Conservation (phyloP, 306 rosid genomes). For the Albizia julibrissin region DNA sequence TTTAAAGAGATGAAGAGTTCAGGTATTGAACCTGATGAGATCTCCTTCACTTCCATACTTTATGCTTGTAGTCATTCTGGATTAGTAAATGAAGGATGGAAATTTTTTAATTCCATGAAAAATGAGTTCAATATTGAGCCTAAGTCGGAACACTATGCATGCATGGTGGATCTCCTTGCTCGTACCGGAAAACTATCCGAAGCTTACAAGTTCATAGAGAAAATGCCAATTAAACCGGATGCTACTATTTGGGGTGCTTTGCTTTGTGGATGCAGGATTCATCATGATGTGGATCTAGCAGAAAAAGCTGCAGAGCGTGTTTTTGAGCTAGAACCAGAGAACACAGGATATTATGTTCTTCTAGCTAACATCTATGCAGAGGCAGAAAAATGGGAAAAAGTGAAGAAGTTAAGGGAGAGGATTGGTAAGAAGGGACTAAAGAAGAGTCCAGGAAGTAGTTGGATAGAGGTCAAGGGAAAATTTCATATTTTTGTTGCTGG, state of each 20-base stretch:
- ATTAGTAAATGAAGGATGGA: constrained; percentile 66
- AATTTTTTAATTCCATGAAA: constrained; percentile 52
- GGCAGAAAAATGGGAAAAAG: constrained; percentile 79
- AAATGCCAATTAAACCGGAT: constrained; percentile 65
- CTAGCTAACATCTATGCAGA: constrained; percentile 71
- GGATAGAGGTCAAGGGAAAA: constrained; percentile 64
- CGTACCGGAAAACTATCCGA: constrained; percentile 61
- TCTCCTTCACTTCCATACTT: constrained; percentile 65
- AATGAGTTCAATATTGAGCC: constrained; percentile 52
- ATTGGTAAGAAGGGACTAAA: constrained; percentile 55
- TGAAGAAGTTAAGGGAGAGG: constrained; percentile 47
- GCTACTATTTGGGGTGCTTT: constrained; percentile 76
- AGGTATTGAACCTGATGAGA: constrained; percentile 59
- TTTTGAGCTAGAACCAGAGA: constrained; percentile 72
- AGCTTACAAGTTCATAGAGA: constrained; percentile 59
- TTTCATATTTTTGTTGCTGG: constrained; percentile 62
- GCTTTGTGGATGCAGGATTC: constrained; percentile 72
- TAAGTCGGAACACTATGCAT: constrained; percentile 62
- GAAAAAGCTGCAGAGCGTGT: constrained; percentile 71
- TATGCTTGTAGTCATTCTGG: constrained; percentile 77
- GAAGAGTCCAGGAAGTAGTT: constrained; percentile 67
- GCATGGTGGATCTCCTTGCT: constrained; percentile 79
- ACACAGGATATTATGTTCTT: constrained; percentile 72
- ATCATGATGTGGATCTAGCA: constrained; percentile 68
- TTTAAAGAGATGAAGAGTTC: constrained; percentile 56